A percentile compares a stretch with the other conserved stretches of the same genome.
Conservation (phyloP, 495 filamentous ascomycete species). For the Beverwykella pulmonaria region DNA sequence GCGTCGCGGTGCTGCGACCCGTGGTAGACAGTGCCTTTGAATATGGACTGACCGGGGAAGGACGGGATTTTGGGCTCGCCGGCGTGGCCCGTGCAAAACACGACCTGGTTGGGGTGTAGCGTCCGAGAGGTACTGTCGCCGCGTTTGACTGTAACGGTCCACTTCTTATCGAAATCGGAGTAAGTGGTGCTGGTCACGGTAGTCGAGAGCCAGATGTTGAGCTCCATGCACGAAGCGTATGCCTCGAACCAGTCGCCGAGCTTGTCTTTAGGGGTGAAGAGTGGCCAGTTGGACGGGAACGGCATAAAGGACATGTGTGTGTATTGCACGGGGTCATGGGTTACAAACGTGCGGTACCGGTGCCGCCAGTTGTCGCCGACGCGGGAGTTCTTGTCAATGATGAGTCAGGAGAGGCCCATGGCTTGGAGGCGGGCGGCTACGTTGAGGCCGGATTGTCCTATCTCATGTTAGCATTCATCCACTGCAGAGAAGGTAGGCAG, state of each 20-base stretch:
- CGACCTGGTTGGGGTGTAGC: slow-evolving; percentile 64
- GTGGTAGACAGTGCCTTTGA: slow-evolving; percentile 68
- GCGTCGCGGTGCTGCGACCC: slow-evolving; percentile 62
- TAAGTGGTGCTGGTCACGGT: slow-evolving; percentile 55
- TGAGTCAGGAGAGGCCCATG: slow-evolving; percentile 61
- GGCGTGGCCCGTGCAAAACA: slow-evolving; percentile 72
- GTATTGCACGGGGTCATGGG: slow-evolving; percentile 77
- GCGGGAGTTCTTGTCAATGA: slow-evolving; percentile 66
- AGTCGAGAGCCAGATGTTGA: slow-evolving; percentile 72
- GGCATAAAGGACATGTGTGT: slow-evolving; percentile 73
- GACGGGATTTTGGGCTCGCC: slow-evolving; percentile 67
- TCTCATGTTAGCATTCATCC: not conserved
- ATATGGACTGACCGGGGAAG: slow-evolving; percentile 64
- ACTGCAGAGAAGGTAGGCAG: not conserved
- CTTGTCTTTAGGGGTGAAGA: slow-evolving; percentile 69
- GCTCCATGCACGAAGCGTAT: slow-evolving; percentile 69
- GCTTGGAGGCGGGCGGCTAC: slow-evolving; percentile 69
- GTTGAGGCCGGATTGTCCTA: slow-evolving; percentile 62
- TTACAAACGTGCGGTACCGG: slow-evolving; percentile 61
- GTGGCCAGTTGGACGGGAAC: slow-evolving; percentile 68
- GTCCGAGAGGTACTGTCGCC: slow-evolving; percentile 59
- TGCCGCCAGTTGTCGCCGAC: slow-evolving; percentile 79
- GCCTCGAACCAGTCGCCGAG: slow-evolving; percentile 75
- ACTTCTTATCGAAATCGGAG: slow-evolving; percentile 58
- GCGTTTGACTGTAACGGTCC: slow-evolving; percentile 63